phyloP scores from a whole-genome alignment of 371 early-diverging fungal genomes.

The Mucor mucedo region DNA sequence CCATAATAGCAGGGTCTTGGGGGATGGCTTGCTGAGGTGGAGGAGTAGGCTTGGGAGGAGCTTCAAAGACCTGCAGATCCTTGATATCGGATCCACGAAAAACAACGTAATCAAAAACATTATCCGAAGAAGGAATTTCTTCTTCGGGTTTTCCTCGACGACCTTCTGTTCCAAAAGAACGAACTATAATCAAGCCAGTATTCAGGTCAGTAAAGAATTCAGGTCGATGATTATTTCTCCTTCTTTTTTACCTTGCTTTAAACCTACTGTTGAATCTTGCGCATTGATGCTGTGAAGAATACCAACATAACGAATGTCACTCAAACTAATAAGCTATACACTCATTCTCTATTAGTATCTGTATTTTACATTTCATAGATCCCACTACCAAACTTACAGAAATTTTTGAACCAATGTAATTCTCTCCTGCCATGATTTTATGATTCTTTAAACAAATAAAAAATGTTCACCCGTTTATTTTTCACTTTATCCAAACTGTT shows the following conservation, averaged over 20 bases:
- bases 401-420: slow-evolving; percentile 79
- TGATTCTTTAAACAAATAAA: no score
- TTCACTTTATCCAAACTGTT: no score
- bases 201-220: no score
- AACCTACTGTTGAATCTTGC: slow-evolving; percentile 88
- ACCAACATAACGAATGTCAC: slow-evolving; percentile 93
- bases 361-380: background rate
- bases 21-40: slow-evolving; percentile 67
- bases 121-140: slow-evolving; percentile 83
- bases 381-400: slow-evolving; percentile 34
- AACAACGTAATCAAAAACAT: slow-evolving; percentile 89
- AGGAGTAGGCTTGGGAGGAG: slow-evolving; percentile 61
- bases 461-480: no score
- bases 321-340: slow-evolving; percentile 79
- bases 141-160: slow-evolving; percentile 79
- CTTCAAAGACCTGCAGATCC: slow-evolving; percentile 87
- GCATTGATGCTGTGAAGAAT: slow-evolving; percentile 88
- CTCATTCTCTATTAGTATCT: background rate
- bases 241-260: slow-evolving; percentile 73
- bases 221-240: no score
- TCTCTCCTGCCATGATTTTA: slow-evolving; percentile 63
- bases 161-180: slow-evolving; percentile 87
- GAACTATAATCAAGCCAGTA: slow-evolving; percentile 47
- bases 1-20: slow-evolving; percentile 91
- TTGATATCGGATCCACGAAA: slow-evolving; percentile 94